Evolutionary conservation across 2,329 filamentous ascomycete species (phyloP), one percentile per base, ranked within the genome.

Genomic region (Zasmidium cellare): DNA sequence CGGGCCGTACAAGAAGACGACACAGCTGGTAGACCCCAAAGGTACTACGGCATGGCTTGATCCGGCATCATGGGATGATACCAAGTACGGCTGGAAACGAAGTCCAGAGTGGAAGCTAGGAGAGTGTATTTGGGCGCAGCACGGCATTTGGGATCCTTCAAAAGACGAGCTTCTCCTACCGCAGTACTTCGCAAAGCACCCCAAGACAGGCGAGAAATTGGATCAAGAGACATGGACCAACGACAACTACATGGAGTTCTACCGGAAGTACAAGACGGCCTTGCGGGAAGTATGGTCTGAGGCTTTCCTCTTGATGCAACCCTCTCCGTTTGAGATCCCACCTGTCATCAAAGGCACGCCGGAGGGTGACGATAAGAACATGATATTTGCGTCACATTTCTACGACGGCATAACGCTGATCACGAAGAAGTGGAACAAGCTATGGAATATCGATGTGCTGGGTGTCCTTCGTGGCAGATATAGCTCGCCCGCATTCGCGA

Each of bases 401-500:
- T 99, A 99, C 74, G 94, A 99, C 67, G 94, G 94, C 11, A 89
- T 99, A 56, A 99, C 94, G 0, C 81, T 99, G 3, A 90, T 99
- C 83, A 97, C 91, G 12, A 99, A 99, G 77, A 96, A 96, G 74
- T 99, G 94, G 94, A 99, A 97, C 71, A 89, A 92, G 41, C 87
- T 89, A 16, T 99, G 94, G 89, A 99, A 99, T 66, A 89, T 99
- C 7, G 94, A 99, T 72, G 91, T 99, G 3, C 86, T 99, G 51
- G 94, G 94, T 2, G 85, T 99, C 14, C 80, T 99, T 46, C 88
- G 94, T 47, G 94, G 94, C 12, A 88, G 88, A 64, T 99, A 99
- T 70, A 80, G 90, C 65, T 89, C 88, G 20, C 94, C 94, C 12
- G 91, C 91, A 0, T 93, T 99, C 71, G 94, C 91, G 2, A 88